These are phyloP conservation scores for Exophiala oligosperma DNA, from an alignment of 2,329 filamentous ascomycete genomes.

Conservation along the genomic window DNA sequence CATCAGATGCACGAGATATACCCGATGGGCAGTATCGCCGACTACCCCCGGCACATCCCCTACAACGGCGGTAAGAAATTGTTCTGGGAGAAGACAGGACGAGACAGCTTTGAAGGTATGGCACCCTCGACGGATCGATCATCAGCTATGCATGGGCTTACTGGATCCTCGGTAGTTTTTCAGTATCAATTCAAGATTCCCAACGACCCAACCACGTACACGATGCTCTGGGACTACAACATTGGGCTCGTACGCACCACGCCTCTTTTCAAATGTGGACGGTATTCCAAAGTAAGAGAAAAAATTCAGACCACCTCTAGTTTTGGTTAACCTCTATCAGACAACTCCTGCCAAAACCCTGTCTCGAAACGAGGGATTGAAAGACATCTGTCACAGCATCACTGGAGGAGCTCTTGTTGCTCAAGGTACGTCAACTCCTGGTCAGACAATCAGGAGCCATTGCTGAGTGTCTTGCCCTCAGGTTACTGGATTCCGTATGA, in stretches of 20 bases:
- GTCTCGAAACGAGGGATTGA: conserved; percentile 73
- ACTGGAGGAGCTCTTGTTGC: conserved; percentile 88
- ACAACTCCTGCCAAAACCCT: conserved; percentile 86
- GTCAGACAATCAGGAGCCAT: conserved; percentile 9
- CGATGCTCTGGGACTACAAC: conserved; percentile 97
- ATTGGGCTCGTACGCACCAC: conserved; percentile 91
- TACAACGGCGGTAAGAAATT: conserved; percentile 94
- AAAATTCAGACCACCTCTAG: not conserved
- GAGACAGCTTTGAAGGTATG: conserved; percentile 84
- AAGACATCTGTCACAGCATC: conserved; percentile 89
- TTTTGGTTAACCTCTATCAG: conserved; percentile 46
- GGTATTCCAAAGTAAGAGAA: conserved; percentile 74
- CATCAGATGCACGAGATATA: conserved; percentile 66
- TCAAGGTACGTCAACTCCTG: conserved; percentile 64
- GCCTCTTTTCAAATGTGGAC: conserved; percentile 87
- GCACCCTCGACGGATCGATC: conserved; percentile 7
- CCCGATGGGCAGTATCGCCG: conserved; percentile 61
- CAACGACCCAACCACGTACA: conserved; percentile 65
- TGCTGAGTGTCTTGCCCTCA: conserved; percentile 37
- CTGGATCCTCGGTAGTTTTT: conserved; percentile 59
- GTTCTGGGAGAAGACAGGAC: conserved; percentile 80
- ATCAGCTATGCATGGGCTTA: no score
- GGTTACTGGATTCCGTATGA: conserved; percentile 96
- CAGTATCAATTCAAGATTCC: conserved; percentile 79
- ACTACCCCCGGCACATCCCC: conserved; percentile 74